These are phyloP conservation scores for Lagenidium giganteum DNA, from an alignment of 352 stramenopile species.

Conservation along the genomic window DNA sequence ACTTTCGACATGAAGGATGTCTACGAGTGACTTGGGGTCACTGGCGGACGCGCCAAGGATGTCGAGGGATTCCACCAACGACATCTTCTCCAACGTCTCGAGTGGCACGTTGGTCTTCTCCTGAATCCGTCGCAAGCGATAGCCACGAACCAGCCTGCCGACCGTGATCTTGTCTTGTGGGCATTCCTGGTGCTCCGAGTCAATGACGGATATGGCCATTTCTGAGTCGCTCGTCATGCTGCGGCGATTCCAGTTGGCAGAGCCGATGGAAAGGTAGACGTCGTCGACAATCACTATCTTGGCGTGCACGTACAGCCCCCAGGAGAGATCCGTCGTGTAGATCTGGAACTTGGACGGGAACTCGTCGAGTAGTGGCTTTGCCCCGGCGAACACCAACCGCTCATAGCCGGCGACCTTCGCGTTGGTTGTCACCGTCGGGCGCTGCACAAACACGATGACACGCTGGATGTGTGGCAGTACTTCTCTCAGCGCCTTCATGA, in stretches of 20 bases:
- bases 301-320: conserved; percentile 70
- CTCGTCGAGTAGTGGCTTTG: conserved; percentile 33
- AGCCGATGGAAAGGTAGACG: conserved; percentile 79
- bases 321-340: conserved; percentile 42
- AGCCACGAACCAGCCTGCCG: conserved; percentile 29
- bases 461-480: conserved; percentile 38
- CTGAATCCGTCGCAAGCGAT: conserved; percentile 49
- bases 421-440: conserved; percentile 21
- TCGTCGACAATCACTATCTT: conserved; percentile 85
- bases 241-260: conserved; percentile 90
- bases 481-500: conserved; percentile 36
- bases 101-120: conserved; percentile 32
- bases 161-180: conserved; percentile 31
- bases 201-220: conserved; percentile 51
- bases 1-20: no score
- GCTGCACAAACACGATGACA: conserved; percentile 51
- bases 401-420: conserved; percentile 41
- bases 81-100: conserved; percentile 10
- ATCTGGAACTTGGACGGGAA: conserved; percentile 56
- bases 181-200: conserved; percentile 25
- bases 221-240: conserved; percentile 72
- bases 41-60: conserved; percentile 25
- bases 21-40: no score
- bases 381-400: conserved; percentile 65
- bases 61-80: conserved; percentile 20